phyloP scores from a whole-genome alignment of 129 eudicot genomes.

The Helianthus tuberosus region DNA sequence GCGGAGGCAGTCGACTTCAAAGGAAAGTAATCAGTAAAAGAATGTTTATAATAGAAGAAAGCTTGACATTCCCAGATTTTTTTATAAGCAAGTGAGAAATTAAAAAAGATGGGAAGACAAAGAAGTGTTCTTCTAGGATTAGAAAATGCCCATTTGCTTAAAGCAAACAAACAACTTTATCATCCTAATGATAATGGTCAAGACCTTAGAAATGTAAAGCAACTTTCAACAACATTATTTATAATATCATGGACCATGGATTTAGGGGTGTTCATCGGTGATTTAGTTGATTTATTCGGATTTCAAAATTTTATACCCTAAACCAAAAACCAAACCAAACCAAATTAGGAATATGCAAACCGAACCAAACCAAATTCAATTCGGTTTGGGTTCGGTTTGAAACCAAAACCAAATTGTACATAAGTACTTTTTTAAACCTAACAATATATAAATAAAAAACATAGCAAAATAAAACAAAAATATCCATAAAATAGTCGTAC shows the following conservation, averaged over 20 bases:
- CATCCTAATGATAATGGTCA: slow-evolving; percentile 57
- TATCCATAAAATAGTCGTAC: too few species aligned
- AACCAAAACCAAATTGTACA: too few species aligned
- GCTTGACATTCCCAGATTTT: neutral
- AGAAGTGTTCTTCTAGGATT: slow-evolving; percentile 3
- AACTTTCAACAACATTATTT: slow-evolving; percentile 3
- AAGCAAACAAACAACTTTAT: slow-evolving; percentile 48
- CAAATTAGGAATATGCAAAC: too few species aligned
- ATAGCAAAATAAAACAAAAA: too few species aligned
- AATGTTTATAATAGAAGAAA: neutral
- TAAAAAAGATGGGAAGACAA: neutral
- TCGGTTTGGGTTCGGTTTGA: too few species aligned
- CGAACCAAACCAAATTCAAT: too few species aligned
- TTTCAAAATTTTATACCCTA: too few species aligned
- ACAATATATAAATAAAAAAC: too few species aligned
- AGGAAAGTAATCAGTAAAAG: neutral
- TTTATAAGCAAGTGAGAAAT: neutral
- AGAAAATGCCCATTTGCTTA: slow-evolving; percentile 32
- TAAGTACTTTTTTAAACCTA: too few species aligned
- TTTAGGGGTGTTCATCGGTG: neutral
- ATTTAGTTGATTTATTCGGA: too few species aligned
- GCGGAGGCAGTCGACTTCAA: slow-evolving; percentile 5
- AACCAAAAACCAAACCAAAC: too few species aligned
- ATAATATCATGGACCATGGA: slow-evolving; percentile 6
- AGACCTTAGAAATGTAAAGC: slow-evolving; percentile 34